A percentile compares a stretch with the other conserved stretches of the same genome.
Evolutionary conservation across 1,139 yeast genomes (phyloP).

Genomic region (Geotrichum klebahnii): DNA sequence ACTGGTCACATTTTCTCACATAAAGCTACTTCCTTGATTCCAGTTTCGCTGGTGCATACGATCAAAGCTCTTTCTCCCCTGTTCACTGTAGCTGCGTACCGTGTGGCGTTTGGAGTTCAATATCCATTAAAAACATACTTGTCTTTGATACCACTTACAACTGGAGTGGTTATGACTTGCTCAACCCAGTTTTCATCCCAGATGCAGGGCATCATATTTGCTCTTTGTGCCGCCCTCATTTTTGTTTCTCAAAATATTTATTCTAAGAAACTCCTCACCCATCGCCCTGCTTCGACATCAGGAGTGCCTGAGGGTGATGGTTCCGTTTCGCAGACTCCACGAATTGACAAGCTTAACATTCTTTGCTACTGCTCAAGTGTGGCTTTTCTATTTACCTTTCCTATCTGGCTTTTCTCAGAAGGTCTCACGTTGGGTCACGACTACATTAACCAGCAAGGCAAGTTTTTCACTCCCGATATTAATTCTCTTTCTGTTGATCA

Average conservation of each 20-base stretch:
- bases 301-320: conserved; percentile 29
- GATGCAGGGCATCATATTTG: conserved; percentile 63
- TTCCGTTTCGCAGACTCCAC: conserved; percentile 4
- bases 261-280: conserved; percentile 75
- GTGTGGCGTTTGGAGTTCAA: conserved; percentile 52
- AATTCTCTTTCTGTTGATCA: not conserved
- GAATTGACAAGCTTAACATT: conserved; percentile 68
- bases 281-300: conserved; percentile 19
- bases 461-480: conserved; percentile 16
- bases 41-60: conserved; percentile 88
- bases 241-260: conserved; percentile 90
- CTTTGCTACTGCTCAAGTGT: conserved; percentile 76
- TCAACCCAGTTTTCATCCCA: conserved; percentile 45
- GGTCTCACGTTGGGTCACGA: conserved; percentile 36
- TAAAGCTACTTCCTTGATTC: conserved; percentile 80
- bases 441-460: conserved; percentile 23
- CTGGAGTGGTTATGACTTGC: conserved; percentile 85
- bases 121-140: conserved; percentile 67
- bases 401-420: conserved; percentile 70
- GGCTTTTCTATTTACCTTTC: conserved; percentile 75
- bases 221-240: conserved; percentile 74
- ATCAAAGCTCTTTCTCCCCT: conserved; percentile 87
- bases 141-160: conserved; percentile 69
- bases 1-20: conserved; percentile 86
- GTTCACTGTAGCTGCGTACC: conserved; percentile 77